phyloP scores from a whole-genome alignment of 768 basidiomycete genomes.

The Tricholomella constricta region DNA sequence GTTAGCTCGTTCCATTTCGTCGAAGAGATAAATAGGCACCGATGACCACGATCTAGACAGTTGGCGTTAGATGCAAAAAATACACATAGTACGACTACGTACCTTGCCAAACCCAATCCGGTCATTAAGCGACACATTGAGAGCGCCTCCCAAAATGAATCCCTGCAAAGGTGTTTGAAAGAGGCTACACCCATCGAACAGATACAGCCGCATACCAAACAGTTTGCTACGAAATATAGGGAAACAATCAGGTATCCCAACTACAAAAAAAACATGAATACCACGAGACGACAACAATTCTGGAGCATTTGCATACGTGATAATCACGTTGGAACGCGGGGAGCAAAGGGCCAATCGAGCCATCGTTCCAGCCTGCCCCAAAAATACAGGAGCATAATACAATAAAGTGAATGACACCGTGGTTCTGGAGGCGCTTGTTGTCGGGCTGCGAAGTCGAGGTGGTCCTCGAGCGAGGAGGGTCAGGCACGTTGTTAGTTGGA shows the following conservation, averaged over 20 bases:
- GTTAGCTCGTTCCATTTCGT: background rate
- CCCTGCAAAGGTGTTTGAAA: conserved; percentile 36
- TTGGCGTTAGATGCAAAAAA: background rate
- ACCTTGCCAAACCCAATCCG: conserved; percentile 52
- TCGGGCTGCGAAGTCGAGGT: background rate
- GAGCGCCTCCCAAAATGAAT: conserved; percentile 45
- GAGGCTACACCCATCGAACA: background rate
- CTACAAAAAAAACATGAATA: conserved; percentile 24
- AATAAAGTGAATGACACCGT: conserved; percentile 36
- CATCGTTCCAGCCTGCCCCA: conserved; percentile 39
- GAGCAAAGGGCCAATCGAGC: conserved; percentile 25
- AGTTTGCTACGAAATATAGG: conserved; percentile 44
- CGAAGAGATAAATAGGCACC: conserved; percentile 12
- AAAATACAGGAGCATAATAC: conserved; percentile 46
- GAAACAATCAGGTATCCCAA: conserved; percentile 51
- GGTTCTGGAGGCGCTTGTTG: background rate
- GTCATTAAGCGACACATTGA: conserved; percentile 50
- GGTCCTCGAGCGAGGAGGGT: background rate
- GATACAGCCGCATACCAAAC: conserved; percentile 24
- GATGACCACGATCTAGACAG: conserved; percentile 20
- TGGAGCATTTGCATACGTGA: conserved; percentile 18
- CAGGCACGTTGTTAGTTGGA: background rate
- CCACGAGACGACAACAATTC: background rate
- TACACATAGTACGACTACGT: background rate
- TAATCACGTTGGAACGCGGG: conserved; percentile 29